phyloP scores from a whole-genome alignment of 768 basidiomycete species.

The Rhodocollybia butyracea region DNA sequence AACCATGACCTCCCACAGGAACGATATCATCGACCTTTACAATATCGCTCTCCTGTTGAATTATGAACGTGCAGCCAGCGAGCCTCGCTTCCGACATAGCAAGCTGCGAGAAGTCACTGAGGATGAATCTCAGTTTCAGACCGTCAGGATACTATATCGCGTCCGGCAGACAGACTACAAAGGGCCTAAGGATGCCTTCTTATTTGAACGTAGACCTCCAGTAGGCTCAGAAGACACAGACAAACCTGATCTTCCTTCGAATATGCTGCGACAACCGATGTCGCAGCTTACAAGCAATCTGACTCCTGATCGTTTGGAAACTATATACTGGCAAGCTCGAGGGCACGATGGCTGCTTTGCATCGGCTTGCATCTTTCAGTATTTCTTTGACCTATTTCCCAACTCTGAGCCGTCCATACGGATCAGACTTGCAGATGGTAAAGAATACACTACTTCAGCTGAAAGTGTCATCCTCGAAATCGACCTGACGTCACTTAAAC shows the following conservation, averaged over 20 bases:
- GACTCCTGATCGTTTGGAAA: slow-evolving; percentile 13
- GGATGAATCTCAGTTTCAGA: neutral
- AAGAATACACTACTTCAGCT: slow-evolving; percentile 10
- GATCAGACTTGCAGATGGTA: slow-evolving; percentile 10
- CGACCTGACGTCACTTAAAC: slow-evolving; percentile 6
- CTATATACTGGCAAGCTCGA: slow-evolving; percentile 18
- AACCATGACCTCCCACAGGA: neutral
- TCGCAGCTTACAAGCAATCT: neutral
- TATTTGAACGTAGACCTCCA: slow-evolving; percentile 9
- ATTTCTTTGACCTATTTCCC: slow-evolving; percentile 16
- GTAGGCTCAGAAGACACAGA: neutral
- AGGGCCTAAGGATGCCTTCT: slow-evolving; percentile 11
- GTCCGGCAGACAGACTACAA: neutral
- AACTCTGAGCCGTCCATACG: slow-evolving; percentile 3
- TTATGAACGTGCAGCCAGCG: neutral
- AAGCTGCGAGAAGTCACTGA: slow-evolving; percentile 15
- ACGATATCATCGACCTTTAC: slow-evolving; percentile 12
- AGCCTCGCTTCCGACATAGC: slow-evolving; percentile 17
- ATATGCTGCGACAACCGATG: slow-evolving; percentile 13
- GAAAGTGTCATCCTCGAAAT: neutral
- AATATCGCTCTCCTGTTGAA: slow-evolving; percentile 17
- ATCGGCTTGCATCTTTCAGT: slow-evolving; percentile 13
- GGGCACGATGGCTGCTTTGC: slow-evolving; percentile 18
- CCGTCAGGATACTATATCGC: neutral
- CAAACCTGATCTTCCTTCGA: slow-evolving; percentile 15